Evolutionary conservation across 306 rosid species (phyloP), one percentile per base, ranked within the genome.

Genomic region (Acacia crassicarpa): DNA sequence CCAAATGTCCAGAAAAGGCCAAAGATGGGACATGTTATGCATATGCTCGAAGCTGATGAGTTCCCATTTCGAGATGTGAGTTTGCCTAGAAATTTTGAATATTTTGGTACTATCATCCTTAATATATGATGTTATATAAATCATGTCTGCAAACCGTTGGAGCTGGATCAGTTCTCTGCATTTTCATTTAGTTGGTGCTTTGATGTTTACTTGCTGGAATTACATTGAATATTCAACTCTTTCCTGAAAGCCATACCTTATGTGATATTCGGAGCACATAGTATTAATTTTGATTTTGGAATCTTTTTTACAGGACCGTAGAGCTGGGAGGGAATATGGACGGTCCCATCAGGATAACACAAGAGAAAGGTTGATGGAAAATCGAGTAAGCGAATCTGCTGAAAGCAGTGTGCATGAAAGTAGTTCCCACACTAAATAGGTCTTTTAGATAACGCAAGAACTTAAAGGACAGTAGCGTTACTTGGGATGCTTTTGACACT

Each of bases 1-100:
- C 95, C 95, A 23, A 91, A 91, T 85, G 87, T 88, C 69, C 88
- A 86, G 67, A 91, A 91, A 84, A 88, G 95, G 85, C 92, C 94
- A 75, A 91, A 87, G 91, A 91, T 91, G 94, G 82, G 91, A 65
- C 94, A 91, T 83, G 91, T 91, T 6, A 89, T 86, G 46, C 95
- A 91, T 11, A 91, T 89, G 93, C 95, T 91, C 2, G 95, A 91
- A 81, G 89, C 91, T 0, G 93, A 91, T 70, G 95, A 91, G 78
- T 91, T 89, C 80, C 93, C 95, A 33, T 74, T 88, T 19, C 74
- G 74, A 41, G 74, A 68, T 41, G 74, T 68, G 51, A 68, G 74
- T 68, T 68, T 68, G 49, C 51, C 74, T 41, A 10, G 49, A 68
- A 68, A 45, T n/a, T 40, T 41, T 68, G 45, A 68, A 68, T 40